A percentile compares a stretch with the other conserved stretches of the same genome.
phyloP scores from a whole-genome alignment of 2,329 filamentous ascomycete species.

The Aspergillaceae sp. region DNA sequence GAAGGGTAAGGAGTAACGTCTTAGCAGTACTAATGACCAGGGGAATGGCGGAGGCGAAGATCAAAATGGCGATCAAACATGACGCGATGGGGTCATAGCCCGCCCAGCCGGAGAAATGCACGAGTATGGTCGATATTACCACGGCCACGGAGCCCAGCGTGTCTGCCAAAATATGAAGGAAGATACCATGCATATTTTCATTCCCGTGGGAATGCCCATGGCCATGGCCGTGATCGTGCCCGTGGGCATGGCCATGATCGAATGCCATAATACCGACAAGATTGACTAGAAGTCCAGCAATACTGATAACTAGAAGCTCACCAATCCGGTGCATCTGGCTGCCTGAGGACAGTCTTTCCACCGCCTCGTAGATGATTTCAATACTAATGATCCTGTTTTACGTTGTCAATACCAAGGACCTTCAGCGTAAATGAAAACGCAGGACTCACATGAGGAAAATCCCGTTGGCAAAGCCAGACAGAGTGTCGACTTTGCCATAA shows the following conservation, averaged over 20 bases:
- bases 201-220: constrained; percentile 58
- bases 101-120: constrained; percentile 79
- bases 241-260: constrained; percentile 52
- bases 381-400: constrained; percentile 71
- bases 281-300: constrained; percentile 79
- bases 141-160: constrained; percentile 91
- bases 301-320: constrained; percentile 83
- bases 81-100: constrained; percentile 94
- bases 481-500: constrained; percentile 90
- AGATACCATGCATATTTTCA: constrained; percentile 98
- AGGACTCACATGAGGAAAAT: constrained; percentile 72
- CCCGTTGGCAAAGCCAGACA: constrained; percentile 94
- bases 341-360: constrained; percentile 77
- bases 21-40: constrained; percentile 78
- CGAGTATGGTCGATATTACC: constrained; percentile 81
- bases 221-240: constrained; percentile 42
- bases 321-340: constrained; percentile 73
- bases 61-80: constrained; percentile 84
- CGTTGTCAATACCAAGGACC: constrained; percentile 8
- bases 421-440: background rate
- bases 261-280: constrained; percentile 86
- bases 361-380: constrained; percentile 91
- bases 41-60: constrained; percentile 84
- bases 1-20: constrained; percentile 73
- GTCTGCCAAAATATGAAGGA: constrained; percentile 88